These are phyloP conservation scores for Eucalyptus guilfoylei DNA, from an alignment of 345 rosid genomes.

Conservation along the genomic window DNA sequence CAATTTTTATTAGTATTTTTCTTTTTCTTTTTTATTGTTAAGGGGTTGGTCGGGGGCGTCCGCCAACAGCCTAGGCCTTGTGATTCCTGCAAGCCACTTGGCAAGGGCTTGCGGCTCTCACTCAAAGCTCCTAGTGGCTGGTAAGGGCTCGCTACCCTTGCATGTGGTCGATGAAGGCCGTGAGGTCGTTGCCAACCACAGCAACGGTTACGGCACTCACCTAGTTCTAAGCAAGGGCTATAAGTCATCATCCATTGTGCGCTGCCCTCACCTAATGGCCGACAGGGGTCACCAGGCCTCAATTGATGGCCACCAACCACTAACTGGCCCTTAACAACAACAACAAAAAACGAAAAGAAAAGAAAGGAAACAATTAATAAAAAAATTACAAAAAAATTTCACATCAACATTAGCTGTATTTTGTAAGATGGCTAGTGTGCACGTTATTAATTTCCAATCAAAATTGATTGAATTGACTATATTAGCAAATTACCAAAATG, in stretches of 20 bases:
- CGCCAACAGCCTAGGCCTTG: background rate
- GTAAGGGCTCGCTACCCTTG: background rate
- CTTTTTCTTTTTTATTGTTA: too few species aligned
- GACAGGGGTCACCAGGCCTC: rapidly evolving
- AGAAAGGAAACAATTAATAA: background rate
- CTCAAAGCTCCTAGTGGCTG: background rate
- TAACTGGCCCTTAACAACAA: background rate
- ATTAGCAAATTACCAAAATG: too few species aligned
- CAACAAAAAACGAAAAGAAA: too few species aligned
- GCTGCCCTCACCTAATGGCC: rapidly evolving
- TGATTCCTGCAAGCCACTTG: background rate
- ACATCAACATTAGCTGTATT: rapidly evolving
- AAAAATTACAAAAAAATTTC: background rate
- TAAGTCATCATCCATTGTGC: rapidly evolving
- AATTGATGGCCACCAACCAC: background rate
- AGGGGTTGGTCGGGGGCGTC: rapidly evolving
- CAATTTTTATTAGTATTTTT: too few species aligned
- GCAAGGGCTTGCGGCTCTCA: background rate
- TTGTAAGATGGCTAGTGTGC: background rate
- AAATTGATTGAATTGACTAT: background rate
- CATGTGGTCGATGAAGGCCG: rapidly evolving
- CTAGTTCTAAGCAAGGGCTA: background rate
- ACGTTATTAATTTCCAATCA: rapidly evolving
- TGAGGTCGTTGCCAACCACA: rapidly evolving
- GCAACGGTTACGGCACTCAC: rapidly evolving